These are phyloP conservation scores for Monilinia polystroma DNA, from an alignment of 2,329 filamentous ascomycete species.

Conservation along the genomic window DNA sequence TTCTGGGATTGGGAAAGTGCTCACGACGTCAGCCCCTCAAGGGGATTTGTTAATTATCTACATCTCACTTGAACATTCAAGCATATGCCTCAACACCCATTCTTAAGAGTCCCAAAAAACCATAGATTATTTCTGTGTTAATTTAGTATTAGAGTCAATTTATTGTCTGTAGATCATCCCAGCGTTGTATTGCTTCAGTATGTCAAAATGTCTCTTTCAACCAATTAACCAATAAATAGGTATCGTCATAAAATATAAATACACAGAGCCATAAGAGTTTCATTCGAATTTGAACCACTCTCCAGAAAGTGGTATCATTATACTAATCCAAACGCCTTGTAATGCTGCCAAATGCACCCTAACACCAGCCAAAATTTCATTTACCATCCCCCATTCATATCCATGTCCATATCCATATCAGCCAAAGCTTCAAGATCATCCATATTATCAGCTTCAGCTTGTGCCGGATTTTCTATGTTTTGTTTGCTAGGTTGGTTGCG, in stretches of 20 bases:
- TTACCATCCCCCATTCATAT: conserved; percentile 23
- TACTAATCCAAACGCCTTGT: conserved; percentile 17
- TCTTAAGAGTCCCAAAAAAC: neutral
- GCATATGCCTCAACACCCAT: neutral
- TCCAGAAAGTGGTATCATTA: conserved; percentile 5
- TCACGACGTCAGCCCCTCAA: neutral
- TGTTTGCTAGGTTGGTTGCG: conserved; percentile 11
- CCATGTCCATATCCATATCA: conserved; percentile 59
- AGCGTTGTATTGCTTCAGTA: neutral
- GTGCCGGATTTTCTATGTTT: conserved; percentile 26
- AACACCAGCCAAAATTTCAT: conserved; percentile 11
- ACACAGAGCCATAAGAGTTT: neutral
- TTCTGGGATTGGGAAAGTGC: neutral
- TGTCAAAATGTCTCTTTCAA: neutral
- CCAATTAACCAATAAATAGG: neutral
- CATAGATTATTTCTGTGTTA: neutral
- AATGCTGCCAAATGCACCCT: conserved; percentile 12
- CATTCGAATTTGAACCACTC: neutral
- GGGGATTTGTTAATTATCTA: neutral
- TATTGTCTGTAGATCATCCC: neutral
- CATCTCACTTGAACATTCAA: neutral
- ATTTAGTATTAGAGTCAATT: too few species aligned
- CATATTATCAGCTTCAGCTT: conserved; percentile 29
- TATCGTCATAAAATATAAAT: neutral
- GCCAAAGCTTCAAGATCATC: conserved; percentile 59